Evolutionary conservation across 1,284 basidiomycete genomes (phyloP).

Genomic region (Bondarzewia mesenterica): DNA sequence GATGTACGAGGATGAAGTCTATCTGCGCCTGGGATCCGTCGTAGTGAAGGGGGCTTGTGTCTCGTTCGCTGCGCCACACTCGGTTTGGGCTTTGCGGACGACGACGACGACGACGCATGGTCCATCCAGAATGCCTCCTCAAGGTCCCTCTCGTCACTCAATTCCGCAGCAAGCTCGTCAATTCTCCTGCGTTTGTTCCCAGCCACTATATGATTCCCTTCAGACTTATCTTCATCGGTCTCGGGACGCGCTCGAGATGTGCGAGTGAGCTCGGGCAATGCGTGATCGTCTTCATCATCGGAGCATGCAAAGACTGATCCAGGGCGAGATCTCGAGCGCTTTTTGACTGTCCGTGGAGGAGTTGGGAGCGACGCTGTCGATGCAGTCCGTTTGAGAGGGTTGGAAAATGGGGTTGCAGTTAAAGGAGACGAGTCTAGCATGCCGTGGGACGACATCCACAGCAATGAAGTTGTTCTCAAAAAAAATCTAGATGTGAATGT

Average conservation of each 20-base stretch:
- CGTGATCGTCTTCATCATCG: constrained; percentile 21
- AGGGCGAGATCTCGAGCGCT: constrained; percentile 22
- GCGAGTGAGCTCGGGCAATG: constrained; percentile 10
- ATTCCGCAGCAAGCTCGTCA: constrained; percentile 26
- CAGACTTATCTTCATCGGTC: neutral
- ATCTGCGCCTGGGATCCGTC: constrained; percentile 11
- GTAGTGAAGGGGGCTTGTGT: constrained; percentile 4
- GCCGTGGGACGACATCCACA: neutral
- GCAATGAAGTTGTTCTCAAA: neutral
- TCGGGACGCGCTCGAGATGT: neutral
- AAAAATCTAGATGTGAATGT: neutral
- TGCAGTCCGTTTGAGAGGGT: constrained; percentile 14
- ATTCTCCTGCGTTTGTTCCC: constrained; percentile 26
- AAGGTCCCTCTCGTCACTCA: constrained; percentile 17
- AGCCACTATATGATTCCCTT: constrained; percentile 13
- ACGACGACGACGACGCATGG: too few relatives aligned
- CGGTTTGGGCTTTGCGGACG: constrained; percentile 5
- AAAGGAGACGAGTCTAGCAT: constrained; percentile 4
- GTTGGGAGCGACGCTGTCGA: constrained; percentile 25
- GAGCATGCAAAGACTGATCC: constrained; percentile 23
- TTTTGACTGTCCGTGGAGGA: constrained; percentile 26
- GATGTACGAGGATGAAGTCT: constrained; percentile 18
- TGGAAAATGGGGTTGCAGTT: neutral
- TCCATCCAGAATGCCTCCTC: constrained; percentile 28
- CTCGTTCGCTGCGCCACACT: neutral